phyloP scores from a whole-genome alignment of 768 basidiomycete genomes.

The Steccherinum ochraceum region DNA sequence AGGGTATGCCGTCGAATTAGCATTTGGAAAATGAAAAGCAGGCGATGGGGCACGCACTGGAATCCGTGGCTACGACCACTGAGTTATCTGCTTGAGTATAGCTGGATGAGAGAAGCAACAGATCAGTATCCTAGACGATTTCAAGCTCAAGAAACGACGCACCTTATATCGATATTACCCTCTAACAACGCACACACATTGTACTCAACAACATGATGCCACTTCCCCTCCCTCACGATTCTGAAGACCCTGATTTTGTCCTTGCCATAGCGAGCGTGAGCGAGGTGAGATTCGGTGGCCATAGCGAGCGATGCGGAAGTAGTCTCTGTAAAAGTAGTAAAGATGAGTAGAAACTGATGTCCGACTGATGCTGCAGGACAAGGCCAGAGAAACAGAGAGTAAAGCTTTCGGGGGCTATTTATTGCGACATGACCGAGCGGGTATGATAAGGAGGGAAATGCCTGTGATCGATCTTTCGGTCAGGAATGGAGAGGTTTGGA shows the following conservation, averaged over 20 bases:
- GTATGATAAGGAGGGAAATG: too few species aligned
- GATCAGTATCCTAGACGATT: background rate
- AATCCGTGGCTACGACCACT: conserved; percentile 87
- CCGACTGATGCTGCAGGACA: too few species aligned
- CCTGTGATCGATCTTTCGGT: too few species aligned
- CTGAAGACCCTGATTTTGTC: conserved; percentile 83
- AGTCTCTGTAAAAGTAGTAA: too few species aligned
- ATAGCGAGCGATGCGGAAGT: background rate
- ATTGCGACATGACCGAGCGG: too few species aligned
- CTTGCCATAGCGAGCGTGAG: conserved; percentile 75
- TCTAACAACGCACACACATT: conserved; percentile 76
- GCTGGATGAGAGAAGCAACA: conserved; percentile 32
- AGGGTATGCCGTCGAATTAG: too few species aligned
- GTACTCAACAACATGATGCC: conserved; percentile 81
- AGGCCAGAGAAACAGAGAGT: too few species aligned
- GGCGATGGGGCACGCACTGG: conserved; percentile 44
- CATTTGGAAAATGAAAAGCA: background rate
- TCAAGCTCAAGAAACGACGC: conserved; percentile 8
- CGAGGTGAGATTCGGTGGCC: conserved; percentile 22
- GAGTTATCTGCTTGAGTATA: conserved; percentile 89
- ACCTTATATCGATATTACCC: conserved; percentile 78
- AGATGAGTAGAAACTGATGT: too few species aligned
- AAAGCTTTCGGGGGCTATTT: too few species aligned
- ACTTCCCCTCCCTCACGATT: conserved; percentile 62
- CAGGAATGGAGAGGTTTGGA: too few species aligned